Evolutionary conservation across 2,329 filamentous ascomycete species (phyloP).

Genomic region (Diaporthe citriasiana): DNA sequence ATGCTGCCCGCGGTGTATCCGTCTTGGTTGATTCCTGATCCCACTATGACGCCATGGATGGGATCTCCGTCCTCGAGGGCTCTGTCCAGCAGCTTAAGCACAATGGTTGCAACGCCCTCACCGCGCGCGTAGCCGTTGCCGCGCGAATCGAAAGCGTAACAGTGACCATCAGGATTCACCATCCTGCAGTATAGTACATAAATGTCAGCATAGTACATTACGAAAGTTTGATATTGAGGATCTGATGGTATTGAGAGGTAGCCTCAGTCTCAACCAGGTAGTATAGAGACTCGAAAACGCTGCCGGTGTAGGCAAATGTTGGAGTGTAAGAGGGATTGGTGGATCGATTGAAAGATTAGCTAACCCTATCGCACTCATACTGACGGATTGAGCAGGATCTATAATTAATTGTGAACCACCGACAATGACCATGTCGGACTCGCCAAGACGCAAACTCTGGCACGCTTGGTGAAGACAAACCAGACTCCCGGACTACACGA

Average conservation of each 20-base stretch:
- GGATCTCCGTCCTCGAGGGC: constrained; percentile 53
- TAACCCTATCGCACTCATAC: constrained; percentile 41
- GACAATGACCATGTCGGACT: constrained; percentile 49
- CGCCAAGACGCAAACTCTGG: constrained; percentile 49
- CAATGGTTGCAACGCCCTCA: constrained; percentile 54
- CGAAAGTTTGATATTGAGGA: too few species aligned
- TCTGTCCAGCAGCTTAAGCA: constrained; percentile 55
- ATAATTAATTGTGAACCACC: constrained; percentile 48
- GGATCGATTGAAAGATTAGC: background rate
- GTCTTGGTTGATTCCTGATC: constrained; percentile 56
- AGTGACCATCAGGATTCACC: constrained; percentile 45
- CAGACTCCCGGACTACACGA: constrained; percentile 48
- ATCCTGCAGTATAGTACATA: constrained; percentile 8
- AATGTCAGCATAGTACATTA: background rate
- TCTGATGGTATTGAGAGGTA: too few species aligned
- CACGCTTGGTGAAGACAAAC: constrained; percentile 51
- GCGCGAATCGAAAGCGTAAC: constrained; percentile 49
- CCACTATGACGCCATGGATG: constrained; percentile 49
- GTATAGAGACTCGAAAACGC: too few species aligned
- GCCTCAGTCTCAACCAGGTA: background rate
- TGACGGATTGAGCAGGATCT: constrained; percentile 45
- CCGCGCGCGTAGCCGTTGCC: constrained; percentile 55
- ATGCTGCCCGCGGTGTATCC: constrained; percentile 55
- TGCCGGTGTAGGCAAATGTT: background rate
- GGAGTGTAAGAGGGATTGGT: background rate